Base-by-base conservation (phyloP, 208 protist genomes). In the Trypanosomatidae sp. region DNA sequence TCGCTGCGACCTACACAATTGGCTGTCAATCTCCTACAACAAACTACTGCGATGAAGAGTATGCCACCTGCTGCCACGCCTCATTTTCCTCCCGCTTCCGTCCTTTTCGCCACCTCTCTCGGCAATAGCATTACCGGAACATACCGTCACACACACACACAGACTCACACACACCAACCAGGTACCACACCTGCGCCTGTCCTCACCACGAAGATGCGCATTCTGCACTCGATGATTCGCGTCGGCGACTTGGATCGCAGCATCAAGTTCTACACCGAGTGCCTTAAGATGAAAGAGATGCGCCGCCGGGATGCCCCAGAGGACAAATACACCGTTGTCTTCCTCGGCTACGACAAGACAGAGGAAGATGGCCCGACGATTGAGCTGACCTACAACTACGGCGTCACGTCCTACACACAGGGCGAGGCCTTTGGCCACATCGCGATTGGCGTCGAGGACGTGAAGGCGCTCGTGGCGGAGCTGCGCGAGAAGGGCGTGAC, bases 361-460 rank as follows among this genome's bases (percentile, higher is more conserved):
- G 80, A 84, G 73, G 55, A 69, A 28, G 74, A 90, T 19, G 56
- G 71, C 55, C 83, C 80, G 4, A 80, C 88, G 62, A 77, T 95
- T 12, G 86, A 91, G 77, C 76, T 91, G n/a, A 93, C 88, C 25
- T 88, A 89, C 74, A 91, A 95, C 80, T 92, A 88, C 62, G 88
- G 86, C 17, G 62, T 84, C 47, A n/a, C n/a, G n/a, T 83, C 69
- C 5, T 73, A 47, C 62, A 80, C 71, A 25, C 86, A 89, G 47
- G 80, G 79, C 12, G 84, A 81, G 22, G 86, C 85, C 1, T 91
- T 86, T 50, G 91, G 86, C 33, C 86, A 90, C 69, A 84, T 91
- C 47, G 82, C 82, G 12, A 86, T 95, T 74, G 86, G 88, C 41
- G 86, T 39, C 3, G 36, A 39, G 93, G 80, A 95, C 60, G 81